Base-by-base conservation (phyloP, 1,284 basidiomycete genomes). In the Cryptococcus floricola region DNA sequence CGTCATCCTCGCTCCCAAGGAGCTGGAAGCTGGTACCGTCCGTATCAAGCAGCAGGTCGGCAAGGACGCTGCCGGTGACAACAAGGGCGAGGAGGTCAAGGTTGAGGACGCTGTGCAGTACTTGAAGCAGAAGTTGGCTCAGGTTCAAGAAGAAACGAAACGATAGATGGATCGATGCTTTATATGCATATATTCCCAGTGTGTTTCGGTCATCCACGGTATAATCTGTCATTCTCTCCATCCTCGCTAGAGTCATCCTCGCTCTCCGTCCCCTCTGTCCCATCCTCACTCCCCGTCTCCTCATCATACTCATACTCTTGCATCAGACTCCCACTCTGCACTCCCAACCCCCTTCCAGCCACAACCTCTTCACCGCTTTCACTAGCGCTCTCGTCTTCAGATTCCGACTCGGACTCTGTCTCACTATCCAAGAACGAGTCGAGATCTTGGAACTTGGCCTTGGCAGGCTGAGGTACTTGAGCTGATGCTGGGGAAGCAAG, bases 21-120 rank as follows among this genome's bases (percentile, higher is more conserved):
- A 98, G 79, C 80, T 94, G 58, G 86, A 85, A 66, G 82, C 83
- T 50, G 92, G 92, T 4, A 78, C 87, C 46, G 91, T 97, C 28
- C 84, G 87, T 19, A 89, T 98, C 63, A 98, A 98, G 81, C 87
- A 93, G 73, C 95, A 98, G 77, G 83, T 81, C 55, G 92, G 91
- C 75, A 80, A 87, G 62, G 83, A 84, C 44, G 85, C 85, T 56
- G 66, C 66, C 1, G 70, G 67, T 16, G 61, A 83, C 81, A 80
- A 82, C 68, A 64, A 91, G 86, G 80, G 82, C 83, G 63, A 84
- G 82, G 79, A 84, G 69, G 83, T 94, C 44, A 81, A 81, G 69
- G 80, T 89, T 45, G 79, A 78, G 4, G 84, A 87, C 60, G 80
- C 95, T 49, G 80, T 90, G 23, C 76, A 80, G 43, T 93, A 88